Evolutionary conservation across 2,329 filamentous ascomycete genomes (phyloP), one percentile per base, ranked within the genome.

Genomic region (Alternaria arbusti): DNA sequence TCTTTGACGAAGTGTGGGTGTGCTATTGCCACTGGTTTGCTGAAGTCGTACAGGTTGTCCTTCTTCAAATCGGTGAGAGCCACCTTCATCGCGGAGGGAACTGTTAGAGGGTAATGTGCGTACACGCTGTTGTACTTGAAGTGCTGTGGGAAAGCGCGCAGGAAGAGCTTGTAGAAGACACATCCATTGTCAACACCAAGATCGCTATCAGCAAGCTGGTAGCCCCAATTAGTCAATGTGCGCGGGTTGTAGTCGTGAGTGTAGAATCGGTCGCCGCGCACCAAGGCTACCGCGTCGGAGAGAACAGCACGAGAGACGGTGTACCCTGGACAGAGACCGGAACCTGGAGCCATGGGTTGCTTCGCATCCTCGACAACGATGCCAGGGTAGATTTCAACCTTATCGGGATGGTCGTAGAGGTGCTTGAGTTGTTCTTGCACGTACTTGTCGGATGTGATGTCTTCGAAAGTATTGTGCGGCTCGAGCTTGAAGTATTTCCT

Each of bases 201-300:
- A 70, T 96, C 91, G 59, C 90, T 92, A 20, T 91, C 85, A 4
- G 87, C 90, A 75, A 93, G 90, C 58, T 88, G 88, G 82, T 88
- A 95, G 20, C 93, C 93, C 92, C 92, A 97, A 80, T 93, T 94
- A 1, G 93, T 96, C 50, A 96, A 80, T 70, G 89, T 88, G 9
- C 88, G 86, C 0, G 92, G 87, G 69, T 90, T 81, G 65, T 81
- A 94, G 78, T 95, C 92, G n/a, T 85, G 74, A 0, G 91, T 94
- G 82, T 94, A 94, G 81, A 92, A 90, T 20, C 92, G 84, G 73
- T 96, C 92, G 32, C 91, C 91, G 23, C 92, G 87, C 7, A 94
- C 91, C 6, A 95, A 85, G n/a, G 89, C 87, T 0, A 94, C 91
- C 1, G 92, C 91, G 70, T 95, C 92, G 0, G 90, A 93, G 6